A percentile compares a stretch with the other conserved stretches of the same genome.
These are phyloP conservation scores for Pythium aquatile DNA, from an alignment of 352 stramenopile species.

Conservation along the genomic window DNA sequence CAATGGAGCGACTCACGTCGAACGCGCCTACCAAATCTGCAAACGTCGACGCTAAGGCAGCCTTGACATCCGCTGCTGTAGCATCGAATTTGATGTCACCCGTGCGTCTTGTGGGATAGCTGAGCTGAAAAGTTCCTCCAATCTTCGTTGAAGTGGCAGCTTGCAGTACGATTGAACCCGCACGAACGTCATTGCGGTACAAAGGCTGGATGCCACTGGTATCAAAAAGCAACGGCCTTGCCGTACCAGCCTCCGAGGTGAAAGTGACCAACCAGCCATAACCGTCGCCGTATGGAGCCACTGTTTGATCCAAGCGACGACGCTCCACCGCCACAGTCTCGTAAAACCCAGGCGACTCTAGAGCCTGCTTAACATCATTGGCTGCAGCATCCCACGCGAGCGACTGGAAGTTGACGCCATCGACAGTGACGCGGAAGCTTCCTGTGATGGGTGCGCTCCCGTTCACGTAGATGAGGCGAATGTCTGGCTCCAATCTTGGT, in stretches of 20 bases:
- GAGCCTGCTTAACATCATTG: constrained; percentile 23
- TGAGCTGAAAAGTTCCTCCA: constrained; percentile 37
- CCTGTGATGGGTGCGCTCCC: constrained; percentile 35
- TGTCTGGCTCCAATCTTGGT: constrained; percentile 26
- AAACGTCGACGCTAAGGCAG: constrained; percentile 34
- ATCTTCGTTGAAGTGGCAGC: constrained; percentile 32
- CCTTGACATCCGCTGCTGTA: constrained; percentile 32
- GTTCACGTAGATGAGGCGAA: constrained; percentile 42
- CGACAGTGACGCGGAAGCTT: constrained; percentile 29
- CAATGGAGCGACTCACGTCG: constrained; percentile 27
- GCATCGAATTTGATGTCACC: constrained; percentile 43
- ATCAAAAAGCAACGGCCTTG: constrained; percentile 31
- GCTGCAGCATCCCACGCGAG: constrained; percentile 33
- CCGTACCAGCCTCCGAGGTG: constrained; percentile 34
- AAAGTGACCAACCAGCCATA: constrained; percentile 55
- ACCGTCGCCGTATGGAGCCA: constrained; percentile 37
- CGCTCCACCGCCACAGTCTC: constrained; percentile 29
- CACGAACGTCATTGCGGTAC: constrained; percentile 30
- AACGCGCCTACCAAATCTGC: constrained; percentile 21
- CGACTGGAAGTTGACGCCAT: constrained; percentile 22
- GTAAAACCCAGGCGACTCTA: constrained; percentile 33
- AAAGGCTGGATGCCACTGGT: constrained; percentile 16
- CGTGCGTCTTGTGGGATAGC: constrained; percentile 35
- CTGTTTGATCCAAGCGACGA: constrained; percentile 29
- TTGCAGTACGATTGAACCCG: constrained; percentile 31